Percentiles rank a stretch among this genome's conserved stretches.
Conservation (phyloP, 2,329 filamentous ascomycete species). For the Beauveria scarabaeidicola region DNA sequence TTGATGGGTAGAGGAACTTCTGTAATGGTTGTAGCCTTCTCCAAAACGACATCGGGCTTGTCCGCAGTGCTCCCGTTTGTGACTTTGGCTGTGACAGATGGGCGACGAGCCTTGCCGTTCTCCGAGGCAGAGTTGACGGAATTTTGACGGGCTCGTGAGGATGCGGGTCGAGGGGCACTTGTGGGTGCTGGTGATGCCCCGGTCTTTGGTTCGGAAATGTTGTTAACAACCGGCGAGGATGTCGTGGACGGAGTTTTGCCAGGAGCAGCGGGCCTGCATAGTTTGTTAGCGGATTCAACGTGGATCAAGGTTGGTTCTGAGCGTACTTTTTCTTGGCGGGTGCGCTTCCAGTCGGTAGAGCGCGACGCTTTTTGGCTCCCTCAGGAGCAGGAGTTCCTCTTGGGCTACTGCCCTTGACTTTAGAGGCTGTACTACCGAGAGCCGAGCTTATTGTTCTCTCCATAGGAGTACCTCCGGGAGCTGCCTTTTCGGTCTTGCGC, state of each 20-base stretch:
- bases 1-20: slow-evolving; percentile 33
- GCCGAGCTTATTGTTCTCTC: slow-evolving; percentile 61
- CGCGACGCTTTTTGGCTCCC: slow-evolving; percentile 64
- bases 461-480: slow-evolving; percentile 42
- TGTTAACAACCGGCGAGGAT: slow-evolving; percentile 66
- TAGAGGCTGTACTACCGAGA: slow-evolving; percentile 41
- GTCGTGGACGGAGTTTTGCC: slow-evolving; percentile 60
- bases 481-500: slow-evolving; percentile 68
- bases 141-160: slow-evolving; percentile 67
- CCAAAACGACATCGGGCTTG: slow-evolving; percentile 23
- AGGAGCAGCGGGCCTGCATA: slow-evolving; percentile 27
- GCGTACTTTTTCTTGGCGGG: slow-evolving; percentile 70
- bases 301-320: slow-evolving; percentile 9
- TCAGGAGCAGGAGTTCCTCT: slow-evolving; percentile 61
- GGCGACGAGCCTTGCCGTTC: slow-evolving; percentile 43
- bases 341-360: slow-evolving; percentile 54
- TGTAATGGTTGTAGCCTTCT: slow-evolving; percentile 41
- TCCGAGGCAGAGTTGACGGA: slow-evolving; percentile 56
- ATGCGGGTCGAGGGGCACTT: slow-evolving; percentile 50
- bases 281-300: slow-evolving; percentile 8
- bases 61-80: slow-evolving; percentile 40
- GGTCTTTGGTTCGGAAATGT: slow-evolving; percentile 54
- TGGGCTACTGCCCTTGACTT: slow-evolving; percentile 56
- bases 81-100: slow-evolving; percentile 54
- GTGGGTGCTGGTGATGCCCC: slow-evolving; percentile 52